Base-by-base conservation (phyloP, 2,329 filamentous ascomycete genomes). In the Ophiostoma ulmi region DNA sequence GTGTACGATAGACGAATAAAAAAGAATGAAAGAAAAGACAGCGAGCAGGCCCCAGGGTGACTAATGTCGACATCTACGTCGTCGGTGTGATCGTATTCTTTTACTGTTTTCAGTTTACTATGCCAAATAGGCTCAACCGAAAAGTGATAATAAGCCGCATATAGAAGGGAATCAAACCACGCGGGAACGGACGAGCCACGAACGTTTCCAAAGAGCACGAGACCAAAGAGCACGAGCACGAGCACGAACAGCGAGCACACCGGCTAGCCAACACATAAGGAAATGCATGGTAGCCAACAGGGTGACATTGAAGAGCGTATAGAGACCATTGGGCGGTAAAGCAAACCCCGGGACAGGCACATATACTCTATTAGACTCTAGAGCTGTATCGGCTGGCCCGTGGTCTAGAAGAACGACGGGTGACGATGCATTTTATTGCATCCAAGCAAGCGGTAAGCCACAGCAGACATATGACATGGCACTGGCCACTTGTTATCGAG, bases 101-200 rank as follows among this genome's bases (percentile, higher is more conserved):
- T 58, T 58, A 13, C 58, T 10, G 4, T 63, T 63, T 63, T 63
- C 13, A 26, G 31, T 31, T 55, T 38, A 39, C 17, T 36, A 20
- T 6, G 17, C 44, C n/a, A 26, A 2, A 58, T 22, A 55, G 48
- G 48, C 7, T 4, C n/a, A 26, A 26, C 10, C 14, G 17, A 7
- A n/a, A 48, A 20, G 44, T 48, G 17, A 48, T n/a, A 20, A 10
- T 3, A 20, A 20, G 61, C 61, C 8, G 31, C 61, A 39, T 38
- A n/a, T 14, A 35, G 61, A 64, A 63, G 58, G 58, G 58, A 63
- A 63, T 36, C 58, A 63, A 63, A 36, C 20, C 22, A 35, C 58
- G 13, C 26, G n/a, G 31, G 13, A 5, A 31, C 20, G 6, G 22
- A 14, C 14, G 26, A 63, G 58, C 26, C 14, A 48, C 17, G 17